Evolutionary conservation across 768 basidiomycete species (phyloP).

Genomic region (Rhizopogon roseolus): DNA sequence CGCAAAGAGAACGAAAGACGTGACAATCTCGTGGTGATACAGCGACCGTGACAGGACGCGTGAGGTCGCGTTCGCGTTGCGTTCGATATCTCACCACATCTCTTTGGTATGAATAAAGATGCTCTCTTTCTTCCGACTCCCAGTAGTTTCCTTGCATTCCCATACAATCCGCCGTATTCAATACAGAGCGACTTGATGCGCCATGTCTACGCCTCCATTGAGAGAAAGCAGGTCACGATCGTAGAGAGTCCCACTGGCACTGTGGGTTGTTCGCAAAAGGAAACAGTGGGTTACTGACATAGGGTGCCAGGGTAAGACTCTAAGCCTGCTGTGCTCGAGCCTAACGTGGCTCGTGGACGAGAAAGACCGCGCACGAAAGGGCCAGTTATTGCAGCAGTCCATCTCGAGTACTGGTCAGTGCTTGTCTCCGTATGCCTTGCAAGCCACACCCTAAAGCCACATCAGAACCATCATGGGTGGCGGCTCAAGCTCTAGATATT

Average conservation of each 20-base stretch:
- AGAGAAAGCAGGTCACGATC: conserved; percentile 70
- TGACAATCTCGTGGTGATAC: background rate
- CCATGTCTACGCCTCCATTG: conserved; percentile 78
- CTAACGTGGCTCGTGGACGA: conserved; percentile 75
- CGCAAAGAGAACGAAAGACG: too few species aligned
- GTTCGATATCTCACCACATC: conserved; percentile 20
- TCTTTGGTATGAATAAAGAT: conserved; percentile 10
- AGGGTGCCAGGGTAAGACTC: conserved; percentile 72
- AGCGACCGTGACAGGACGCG: background rate
- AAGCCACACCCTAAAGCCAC: background rate
- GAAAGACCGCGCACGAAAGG: conserved; percentile 62
- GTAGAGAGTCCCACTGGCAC: conserved; percentile 90
- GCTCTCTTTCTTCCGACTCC: conserved; percentile 54
- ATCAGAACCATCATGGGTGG: conserved; percentile 70
- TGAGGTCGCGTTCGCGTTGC: conserved; percentile 12
- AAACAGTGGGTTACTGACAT: background rate
- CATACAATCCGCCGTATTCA: conserved; percentile 74
- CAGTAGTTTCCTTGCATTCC: conserved; percentile 68
- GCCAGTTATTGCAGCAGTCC: conserved; percentile 41
- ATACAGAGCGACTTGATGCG: conserved; percentile 89
- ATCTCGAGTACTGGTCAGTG: conserved; percentile 21
- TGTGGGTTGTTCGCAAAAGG: conserved; percentile 35
- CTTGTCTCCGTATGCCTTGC: background rate
- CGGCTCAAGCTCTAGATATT: conserved; percentile 64
- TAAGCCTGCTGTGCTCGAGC: conserved; percentile 72